phyloP scores from a whole-genome alignment of 441 rosid genomes.

The Flueggea neowawraea region DNA sequence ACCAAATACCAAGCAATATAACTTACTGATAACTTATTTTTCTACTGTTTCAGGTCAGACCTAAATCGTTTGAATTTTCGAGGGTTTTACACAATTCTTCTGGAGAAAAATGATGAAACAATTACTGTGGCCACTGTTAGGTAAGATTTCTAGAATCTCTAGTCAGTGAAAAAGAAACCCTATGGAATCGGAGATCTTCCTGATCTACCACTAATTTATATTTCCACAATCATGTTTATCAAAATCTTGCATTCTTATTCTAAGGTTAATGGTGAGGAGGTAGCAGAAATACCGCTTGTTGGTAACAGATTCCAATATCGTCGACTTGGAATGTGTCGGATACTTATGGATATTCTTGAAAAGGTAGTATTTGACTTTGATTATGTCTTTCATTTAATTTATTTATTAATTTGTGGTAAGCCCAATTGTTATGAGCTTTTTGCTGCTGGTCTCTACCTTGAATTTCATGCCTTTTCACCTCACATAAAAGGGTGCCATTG shows the following conservation, averaged over 20 bases:
- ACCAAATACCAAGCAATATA: neutral
- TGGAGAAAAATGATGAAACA: slow-evolving; percentile 71
- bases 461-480: too few relatives aligned
- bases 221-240: slow-evolving; percentile 9
- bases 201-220: slow-evolving; percentile 1
- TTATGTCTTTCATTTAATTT: neutral
- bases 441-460: too few relatives aligned
- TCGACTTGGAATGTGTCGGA: slow-evolving; percentile 70
- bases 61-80: slow-evolving; percentile 67
- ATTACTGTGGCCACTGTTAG: slow-evolving; percentile 68
- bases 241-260: slow-evolving; percentile 17
- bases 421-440: neutral
- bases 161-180: neutral
- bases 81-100: slow-evolving; percentile 76
- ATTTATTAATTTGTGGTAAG: neutral
- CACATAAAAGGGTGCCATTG: too few relatives aligned
- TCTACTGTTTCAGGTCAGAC: slow-evolving; percentile 45
- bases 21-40: neutral
- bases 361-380: slow-evolving; percentile 32
- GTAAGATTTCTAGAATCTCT: slow-evolving; percentile 28
- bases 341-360: slow-evolving; percentile 68
- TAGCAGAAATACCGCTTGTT: slow-evolving; percentile 83
- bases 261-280: slow-evolving; percentile 65
- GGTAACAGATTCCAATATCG: slow-evolving; percentile 77
- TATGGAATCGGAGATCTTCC: slow-evolving; percentile 1